Evolutionary conservation across 164 flowering plant species (phyloP).

Genomic region (Taxillus chinensis): DNA sequence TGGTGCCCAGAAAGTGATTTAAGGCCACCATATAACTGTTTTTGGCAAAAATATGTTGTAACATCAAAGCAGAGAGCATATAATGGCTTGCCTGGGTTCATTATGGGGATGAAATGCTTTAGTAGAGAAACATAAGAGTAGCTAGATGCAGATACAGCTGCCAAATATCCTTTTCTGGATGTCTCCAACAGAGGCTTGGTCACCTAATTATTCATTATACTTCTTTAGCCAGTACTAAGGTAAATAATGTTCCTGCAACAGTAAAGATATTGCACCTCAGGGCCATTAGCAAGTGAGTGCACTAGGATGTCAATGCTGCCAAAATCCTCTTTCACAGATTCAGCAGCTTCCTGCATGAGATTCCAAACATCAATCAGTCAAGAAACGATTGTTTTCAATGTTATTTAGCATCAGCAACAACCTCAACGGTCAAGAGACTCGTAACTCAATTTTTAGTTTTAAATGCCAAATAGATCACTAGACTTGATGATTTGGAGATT

Average conservation of each 20-base stretch:
- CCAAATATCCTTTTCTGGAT: constrained; percentile 89
- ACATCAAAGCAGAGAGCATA: too few species aligned
- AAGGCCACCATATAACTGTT: too few species aligned
- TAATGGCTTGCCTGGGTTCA: constrained; percentile 72
- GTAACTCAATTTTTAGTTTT: too few species aligned
- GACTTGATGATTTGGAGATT: too few species aligned
- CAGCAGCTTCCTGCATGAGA: constrained; percentile 72
- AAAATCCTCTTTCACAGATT: constrained; percentile 77
- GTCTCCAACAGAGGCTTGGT: constrained; percentile 86
- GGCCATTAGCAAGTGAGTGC: constrained; percentile 97
- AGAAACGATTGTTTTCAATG: too few species aligned
- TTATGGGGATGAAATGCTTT: constrained; percentile 85
- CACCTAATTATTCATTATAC: constrained; percentile 36
- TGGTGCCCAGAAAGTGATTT: too few species aligned
- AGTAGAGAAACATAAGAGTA: constrained; percentile 87
- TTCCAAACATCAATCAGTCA: neutral
- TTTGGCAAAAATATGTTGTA: too few species aligned
- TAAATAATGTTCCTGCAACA: neutral
- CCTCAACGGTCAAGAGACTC: too few species aligned
- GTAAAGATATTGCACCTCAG: constrained; percentile 50
- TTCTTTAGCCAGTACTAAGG: neutral
- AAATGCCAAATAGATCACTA: too few species aligned
- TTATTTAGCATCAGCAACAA: too few species aligned
- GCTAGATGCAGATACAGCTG: constrained; percentile 93
- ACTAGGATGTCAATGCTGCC: constrained; percentile 98